Evolutionary conservation across 208 protist genomes (phyloP).

Genomic region (Balamuthia mandrillaris): DNA sequence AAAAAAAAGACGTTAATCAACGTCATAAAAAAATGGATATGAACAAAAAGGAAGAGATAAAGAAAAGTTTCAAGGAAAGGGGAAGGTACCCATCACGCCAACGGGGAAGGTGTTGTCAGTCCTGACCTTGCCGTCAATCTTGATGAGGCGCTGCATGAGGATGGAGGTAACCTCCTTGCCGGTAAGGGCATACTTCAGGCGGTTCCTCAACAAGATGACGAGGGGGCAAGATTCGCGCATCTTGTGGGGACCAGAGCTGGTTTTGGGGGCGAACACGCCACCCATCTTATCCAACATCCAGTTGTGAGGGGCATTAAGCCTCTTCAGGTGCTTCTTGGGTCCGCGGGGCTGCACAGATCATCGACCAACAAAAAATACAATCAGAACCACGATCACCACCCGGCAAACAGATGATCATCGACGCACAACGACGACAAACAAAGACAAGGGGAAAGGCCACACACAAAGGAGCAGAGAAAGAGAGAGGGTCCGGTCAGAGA

Average conservation of each 20-base stretch:
- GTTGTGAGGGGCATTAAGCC: slow-evolving; percentile 96
- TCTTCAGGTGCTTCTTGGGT: slow-evolving; percentile 99
- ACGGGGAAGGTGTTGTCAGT: slow-evolving; percentile 95
- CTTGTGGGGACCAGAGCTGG: slow-evolving; percentile 97
- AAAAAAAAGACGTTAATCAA: not conserved
- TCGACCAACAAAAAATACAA: not conserved
- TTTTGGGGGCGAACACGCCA: slow-evolving; percentile 94
- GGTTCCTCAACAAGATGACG: slow-evolving; percentile 87
- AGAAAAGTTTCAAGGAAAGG: not conserved
- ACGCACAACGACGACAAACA: no score
- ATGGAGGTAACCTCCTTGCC: slow-evolving; percentile 93
- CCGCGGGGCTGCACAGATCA: slow-evolving; percentile 70
- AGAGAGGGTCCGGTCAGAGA: no score
- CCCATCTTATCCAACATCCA: slow-evolving; percentile 99
- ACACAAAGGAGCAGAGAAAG: no score
- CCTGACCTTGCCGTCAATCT: slow-evolving; percentile 95
- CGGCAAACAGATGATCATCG: no score
- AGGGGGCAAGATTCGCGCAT: slow-evolving; percentile 89
- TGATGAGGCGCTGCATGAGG: slow-evolving; percentile 89
- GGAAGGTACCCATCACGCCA: slow-evolving; percentile 90
- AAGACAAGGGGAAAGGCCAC: no score
- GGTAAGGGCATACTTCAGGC: slow-evolving; percentile 97
- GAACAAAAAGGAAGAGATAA: not conserved
- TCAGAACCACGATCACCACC: no score
- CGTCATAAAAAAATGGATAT: not conserved